phyloP scores from a whole-genome alignment of 306 rosid species.

The Corylus heterophylla region DNA sequence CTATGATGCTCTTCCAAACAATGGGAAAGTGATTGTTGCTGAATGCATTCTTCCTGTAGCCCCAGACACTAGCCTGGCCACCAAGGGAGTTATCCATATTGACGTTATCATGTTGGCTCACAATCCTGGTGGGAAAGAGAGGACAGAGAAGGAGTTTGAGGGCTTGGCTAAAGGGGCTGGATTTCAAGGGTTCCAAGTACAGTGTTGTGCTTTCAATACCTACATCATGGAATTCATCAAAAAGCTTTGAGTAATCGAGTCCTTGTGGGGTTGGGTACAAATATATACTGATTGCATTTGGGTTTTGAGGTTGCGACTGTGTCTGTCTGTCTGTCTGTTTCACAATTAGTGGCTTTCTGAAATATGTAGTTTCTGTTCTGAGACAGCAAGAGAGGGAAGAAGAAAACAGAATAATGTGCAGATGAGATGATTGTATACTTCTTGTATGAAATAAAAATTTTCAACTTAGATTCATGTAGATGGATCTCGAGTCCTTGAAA shows the following conservation, averaged over 20 bases:
- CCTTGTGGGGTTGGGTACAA: not conserved
- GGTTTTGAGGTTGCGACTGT: not conserved
- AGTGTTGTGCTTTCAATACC: constrained; percentile 67
- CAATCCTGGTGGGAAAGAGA: constrained; percentile 91
- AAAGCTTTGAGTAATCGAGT: constrained; percentile 37
- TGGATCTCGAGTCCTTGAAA: too few relatives aligned
- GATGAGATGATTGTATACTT: constrained; percentile 16
- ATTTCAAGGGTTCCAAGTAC: constrained; percentile 62
- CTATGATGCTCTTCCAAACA: constrained; percentile 64
- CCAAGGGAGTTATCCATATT: constrained; percentile 68
- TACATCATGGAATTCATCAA: constrained; percentile 77
- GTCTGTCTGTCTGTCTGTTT: not conserved
- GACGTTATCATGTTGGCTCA: constrained; percentile 90
- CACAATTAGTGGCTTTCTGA: not conserved
- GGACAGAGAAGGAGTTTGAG: constrained; percentile 79
- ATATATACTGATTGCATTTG: constrained; percentile 10
- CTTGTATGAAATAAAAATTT: constrained; percentile 22
- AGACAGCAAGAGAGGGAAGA: constrained; percentile 18
- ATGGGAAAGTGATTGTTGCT: constrained; percentile 87
- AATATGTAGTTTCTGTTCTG: constrained; percentile 11
- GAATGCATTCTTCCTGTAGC: constrained; percentile 90
- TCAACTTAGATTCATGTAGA: too few relatives aligned
- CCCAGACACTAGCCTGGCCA: constrained; percentile 78
- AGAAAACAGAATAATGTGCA: not conserved
- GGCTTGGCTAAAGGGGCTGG: constrained; percentile 76